Base-by-base conservation (phyloP, 2,329 filamentous ascomycete species). In the Colletotrichum euphorbiae region DNA sequence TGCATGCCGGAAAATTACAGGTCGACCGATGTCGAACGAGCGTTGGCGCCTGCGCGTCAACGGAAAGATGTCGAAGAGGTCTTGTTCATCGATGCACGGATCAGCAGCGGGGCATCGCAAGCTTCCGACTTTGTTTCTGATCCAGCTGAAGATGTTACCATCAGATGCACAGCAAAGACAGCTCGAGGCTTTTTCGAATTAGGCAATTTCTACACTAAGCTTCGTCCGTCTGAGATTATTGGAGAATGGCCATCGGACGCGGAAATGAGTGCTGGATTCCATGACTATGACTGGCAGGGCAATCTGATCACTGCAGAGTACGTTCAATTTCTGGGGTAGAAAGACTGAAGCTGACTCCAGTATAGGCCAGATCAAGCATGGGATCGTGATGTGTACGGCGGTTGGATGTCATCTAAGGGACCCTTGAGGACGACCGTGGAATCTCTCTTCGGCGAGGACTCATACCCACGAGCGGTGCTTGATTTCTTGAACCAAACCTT, bases 111-210 rank as follows among this genome's bases (percentile, higher is more conserved):
- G 36, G 68, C 64, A 28, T 43, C 48, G 4, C 19, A 50, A 15
- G 24, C 61, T 2, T 21, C 17, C 3, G 58, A 57, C 46, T 64
- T 59, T 9, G 12, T 61, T 2, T 31, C 38, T 12, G 51, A 66
- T 11, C 19, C 61, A 7, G 45, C 56, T 3, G 58, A 69, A 3
- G 69, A 69, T 19, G 38, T 70, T 31, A 69, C 69, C 31, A 54
- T 70, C 12, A 46, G 42, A 6, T 70, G 69, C n/a, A 24, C 46
- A 9, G 55, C 64, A 17, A 61, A 24, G 33, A 69, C 69, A 4
- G 66, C 56, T 5, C 54, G 66, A 15, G 66, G 58, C 8, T 70
- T 69, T n/a, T 70, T 70, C n/a, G 69, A 70, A 19, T 52, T 69
- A 11, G 66, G 55, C 24, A 70, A 66, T 21, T 31, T 66, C 15